Conservation (phyloP, 2,329 filamentous ascomycete species). For the Sporothrix inflata region DNA sequence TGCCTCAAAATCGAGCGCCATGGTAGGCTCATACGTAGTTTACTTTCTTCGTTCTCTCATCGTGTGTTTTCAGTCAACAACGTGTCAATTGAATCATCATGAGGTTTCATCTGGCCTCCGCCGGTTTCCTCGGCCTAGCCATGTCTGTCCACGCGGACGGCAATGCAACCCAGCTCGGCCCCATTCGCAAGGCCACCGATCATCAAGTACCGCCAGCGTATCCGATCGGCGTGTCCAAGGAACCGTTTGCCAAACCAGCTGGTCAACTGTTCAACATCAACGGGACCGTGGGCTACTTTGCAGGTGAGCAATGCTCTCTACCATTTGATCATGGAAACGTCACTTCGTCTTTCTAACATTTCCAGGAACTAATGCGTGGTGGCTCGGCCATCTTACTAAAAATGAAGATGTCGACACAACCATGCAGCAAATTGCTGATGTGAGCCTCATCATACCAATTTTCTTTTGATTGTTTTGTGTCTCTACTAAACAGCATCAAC, state of each 20-base stretch:
- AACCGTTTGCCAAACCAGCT: conserved; percentile 26
- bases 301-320: conserved; percentile 13
- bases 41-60: background rate
- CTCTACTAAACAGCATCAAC: background rate
- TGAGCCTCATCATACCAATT: background rate
- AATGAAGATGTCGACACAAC: conserved; percentile 32
- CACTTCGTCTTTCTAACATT: background rate
- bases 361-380: conserved; percentile 33
- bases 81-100: background rate
- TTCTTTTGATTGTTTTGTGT: background rate
- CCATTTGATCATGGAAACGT: background rate
- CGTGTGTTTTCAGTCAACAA: background rate
- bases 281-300: conserved; percentile 30
- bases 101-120: background rate
- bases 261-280: conserved; percentile 32
- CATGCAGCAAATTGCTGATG: conserved; percentile 31
- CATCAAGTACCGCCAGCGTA: conserved; percentile 22
- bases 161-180: background rate
- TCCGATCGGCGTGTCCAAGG: conserved; percentile 29
- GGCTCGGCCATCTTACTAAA: conserved; percentile 30
- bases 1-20: background rate
- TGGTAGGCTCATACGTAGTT: background rate
- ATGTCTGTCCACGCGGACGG: background rate
- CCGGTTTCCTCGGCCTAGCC: background rate
- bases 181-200: conserved; percentile 18